Evolutionary conservation across 2,329 filamentous ascomycete species (phyloP).

Genomic region (Hymenoscyphus fraxineus): DNA sequence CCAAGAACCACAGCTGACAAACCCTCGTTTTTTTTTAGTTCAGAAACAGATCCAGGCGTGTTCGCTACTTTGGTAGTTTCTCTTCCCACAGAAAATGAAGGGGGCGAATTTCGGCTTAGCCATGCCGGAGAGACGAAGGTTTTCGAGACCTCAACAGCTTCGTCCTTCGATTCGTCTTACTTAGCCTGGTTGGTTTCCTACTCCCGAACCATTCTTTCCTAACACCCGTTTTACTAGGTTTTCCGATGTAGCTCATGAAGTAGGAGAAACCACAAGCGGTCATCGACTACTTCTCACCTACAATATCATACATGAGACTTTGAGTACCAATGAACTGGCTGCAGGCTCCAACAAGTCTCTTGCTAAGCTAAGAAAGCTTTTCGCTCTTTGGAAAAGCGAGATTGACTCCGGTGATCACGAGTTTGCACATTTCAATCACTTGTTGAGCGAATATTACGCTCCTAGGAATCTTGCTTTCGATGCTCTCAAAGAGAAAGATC

Average conservation of each 20-base stretch:
- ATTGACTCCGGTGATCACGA: background rate
- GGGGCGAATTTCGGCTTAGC: conserved; percentile 43
- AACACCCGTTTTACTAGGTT: background rate
- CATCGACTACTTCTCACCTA: conserved; percentile 1
- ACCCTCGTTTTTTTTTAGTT: background rate
- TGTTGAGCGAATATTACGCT: background rate
- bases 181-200: conserved; percentile 33
- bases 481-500: background rate
- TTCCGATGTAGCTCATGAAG: background rate
- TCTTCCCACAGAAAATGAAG: conserved; percentile 46
- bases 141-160: conserved; percentile 35
- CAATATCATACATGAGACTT: background rate
- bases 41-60: background rate
- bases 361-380: background rate
- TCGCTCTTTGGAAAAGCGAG: background rate
- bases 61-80: conserved; percentile 48
- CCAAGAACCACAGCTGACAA: conserved; percentile 13
- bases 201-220: background rate
- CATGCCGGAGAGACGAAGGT: conserved; percentile 36
- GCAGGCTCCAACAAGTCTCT: background rate
- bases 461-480: background rate
- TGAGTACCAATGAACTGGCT: background rate
- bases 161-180: conserved; percentile 33
- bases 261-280: background rate
- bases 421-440: background rate